A percentile compares a stretch with the other conserved stretches of the same genome.
Evolutionary conservation across 2,329 filamentous ascomycete genomes (phyloP).

Genomic region (Mollisia scopiformis): DNA sequence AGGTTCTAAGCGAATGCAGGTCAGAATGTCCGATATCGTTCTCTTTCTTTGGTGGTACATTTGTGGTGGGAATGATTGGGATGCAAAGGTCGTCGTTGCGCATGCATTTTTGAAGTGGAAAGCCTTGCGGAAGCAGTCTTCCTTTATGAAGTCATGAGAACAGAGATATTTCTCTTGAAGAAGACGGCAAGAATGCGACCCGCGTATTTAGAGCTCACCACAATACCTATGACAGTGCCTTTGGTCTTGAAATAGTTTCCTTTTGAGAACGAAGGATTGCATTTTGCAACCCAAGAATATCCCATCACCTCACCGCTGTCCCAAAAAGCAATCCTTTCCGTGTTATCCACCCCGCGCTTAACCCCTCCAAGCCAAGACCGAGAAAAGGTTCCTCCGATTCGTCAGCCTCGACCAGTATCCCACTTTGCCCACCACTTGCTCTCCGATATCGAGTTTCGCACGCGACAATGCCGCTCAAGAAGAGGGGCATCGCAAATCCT

Average conservation of each 20-base stretch:
- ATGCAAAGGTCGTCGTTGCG: not conserved
- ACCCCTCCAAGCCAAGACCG: constrained; percentile 11
- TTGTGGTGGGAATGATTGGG: not conserved
- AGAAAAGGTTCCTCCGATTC: constrained; percentile 9
- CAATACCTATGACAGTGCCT: no score
- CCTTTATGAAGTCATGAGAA: not conserved
- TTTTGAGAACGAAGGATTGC: no score
- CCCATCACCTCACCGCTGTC: not conserved
- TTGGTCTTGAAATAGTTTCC: not conserved
- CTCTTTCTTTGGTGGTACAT: not conserved
- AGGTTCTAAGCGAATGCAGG: not conserved
- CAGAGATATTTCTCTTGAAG: not conserved
- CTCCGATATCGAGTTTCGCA: not conserved
- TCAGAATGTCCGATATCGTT: not conserved
- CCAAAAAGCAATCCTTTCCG: not conserved
- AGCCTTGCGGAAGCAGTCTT: not conserved
- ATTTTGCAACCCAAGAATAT: not conserved
- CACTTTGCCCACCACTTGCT: constrained; percentile 16
- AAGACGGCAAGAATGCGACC: not conserved
- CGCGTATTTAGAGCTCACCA: no score
- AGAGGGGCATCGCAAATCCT: constrained; percentile 2
- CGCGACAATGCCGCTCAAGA: constrained; percentile 1
- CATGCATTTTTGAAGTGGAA: not conserved
- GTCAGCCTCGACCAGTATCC: constrained; percentile 7
- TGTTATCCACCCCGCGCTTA: constrained; percentile 1